A percentile compares a stretch with the other conserved stretches of the same genome.
Conservation (phyloP, 495 filamentous ascomycete species). For the Daldinia loculata region DNA sequence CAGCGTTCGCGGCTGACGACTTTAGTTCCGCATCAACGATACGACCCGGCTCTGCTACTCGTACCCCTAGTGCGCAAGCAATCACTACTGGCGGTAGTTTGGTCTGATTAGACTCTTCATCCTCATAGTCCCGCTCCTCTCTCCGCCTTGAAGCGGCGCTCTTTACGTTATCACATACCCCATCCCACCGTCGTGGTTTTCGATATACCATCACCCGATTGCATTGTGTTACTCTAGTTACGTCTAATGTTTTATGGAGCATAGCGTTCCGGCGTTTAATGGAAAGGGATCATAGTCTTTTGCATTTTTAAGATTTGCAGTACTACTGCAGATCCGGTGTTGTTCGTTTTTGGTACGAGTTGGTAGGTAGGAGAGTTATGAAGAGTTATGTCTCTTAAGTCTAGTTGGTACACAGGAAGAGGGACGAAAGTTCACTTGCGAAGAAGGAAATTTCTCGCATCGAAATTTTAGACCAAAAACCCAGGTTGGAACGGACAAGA, state of each 20-base stretch:
- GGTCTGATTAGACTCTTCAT: slow-evolving; percentile 47
- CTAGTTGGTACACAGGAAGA: slow-evolving; percentile 6
- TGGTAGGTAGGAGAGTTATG: slow-evolving; percentile 4
- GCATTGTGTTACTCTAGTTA: slow-evolving; percentile 33
- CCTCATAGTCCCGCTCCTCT: slow-evolving; percentile 38
- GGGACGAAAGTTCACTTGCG: slow-evolving; percentile 24
- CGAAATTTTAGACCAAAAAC: slow-evolving; percentile 37
- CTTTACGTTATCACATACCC: slow-evolving; percentile 34
- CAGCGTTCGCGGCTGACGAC: slow-evolving; percentile 48
- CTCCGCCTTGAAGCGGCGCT: slow-evolving; percentile 25
- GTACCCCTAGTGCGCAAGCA: slow-evolving; percentile 58
- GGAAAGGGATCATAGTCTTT: slow-evolving; percentile 31
- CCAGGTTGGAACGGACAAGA: slow-evolving; percentile 33
- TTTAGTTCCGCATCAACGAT: slow-evolving; percentile 54
- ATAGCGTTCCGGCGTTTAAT: slow-evolving; percentile 44
- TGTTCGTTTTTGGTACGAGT: slow-evolving; percentile 17
- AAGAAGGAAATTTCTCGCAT: slow-evolving; percentile 40
- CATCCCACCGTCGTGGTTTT: slow-evolving; percentile 28
- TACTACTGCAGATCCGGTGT: slow-evolving; percentile 7
- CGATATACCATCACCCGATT: slow-evolving; percentile 32
- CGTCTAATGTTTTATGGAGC: slow-evolving; percentile 39
- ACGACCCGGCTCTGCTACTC: slow-evolving; percentile 53
- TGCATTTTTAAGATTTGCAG: slow-evolving; percentile 31
- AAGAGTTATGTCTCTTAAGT: slow-evolving; percentile 11
- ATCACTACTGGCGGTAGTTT: slow-evolving; percentile 61